Evolutionary conservation across 768 basidiomycete genomes (phyloP), one percentile per base, ranked within the genome.

Genomic region (Mycena olivaceomarginata): DNA sequence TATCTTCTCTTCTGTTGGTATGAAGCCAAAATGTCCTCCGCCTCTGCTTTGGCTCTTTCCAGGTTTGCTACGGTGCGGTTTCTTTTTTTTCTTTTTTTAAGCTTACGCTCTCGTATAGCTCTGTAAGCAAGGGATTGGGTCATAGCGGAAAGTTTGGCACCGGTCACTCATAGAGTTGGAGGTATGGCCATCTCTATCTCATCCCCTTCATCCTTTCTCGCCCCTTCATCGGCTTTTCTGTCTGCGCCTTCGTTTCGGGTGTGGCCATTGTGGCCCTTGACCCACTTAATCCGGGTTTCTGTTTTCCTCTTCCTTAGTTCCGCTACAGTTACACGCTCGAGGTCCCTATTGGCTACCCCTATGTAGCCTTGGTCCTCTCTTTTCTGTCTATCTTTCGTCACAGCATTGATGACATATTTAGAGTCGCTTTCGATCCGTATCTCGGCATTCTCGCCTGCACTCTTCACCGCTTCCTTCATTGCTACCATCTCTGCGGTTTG

Each of bases 281-380:
- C 82, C 82, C 83, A 82, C 39, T 59, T 62, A 2, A 85, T 62
- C 15, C 48, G 7, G 0, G 82, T 85, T 7, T 16, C 12, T 1
- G 76, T 79, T 15, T 66, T 60, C 37, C 80, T 46, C 12, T 59
- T 22, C 51, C 81, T 41, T 20, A 85, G 73, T 0, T 62, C 57
- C 2, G 75, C 75, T 0, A 75, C 65, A 0, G 77, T 60, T 0
- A 72, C 72, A n/a, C 62, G 13, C 37, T 79, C 75, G 1, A 84
- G 20, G 0, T 72, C 7, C 0, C 11, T 66, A 60, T 87, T 86
- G 1, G 43, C n/a, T 0, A 79, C 62, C 0, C 51, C 64, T 0
- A 83, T 80, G 80, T 77, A 88, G 0, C 85, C 85, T 0, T 18
- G 12, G 56, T 86, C 80, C 59, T 87, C 85, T 78, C 81, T 80